Evolutionary conservation across 441 rosid species (phyloP).

Genomic region (Croton laevigatus): DNA sequence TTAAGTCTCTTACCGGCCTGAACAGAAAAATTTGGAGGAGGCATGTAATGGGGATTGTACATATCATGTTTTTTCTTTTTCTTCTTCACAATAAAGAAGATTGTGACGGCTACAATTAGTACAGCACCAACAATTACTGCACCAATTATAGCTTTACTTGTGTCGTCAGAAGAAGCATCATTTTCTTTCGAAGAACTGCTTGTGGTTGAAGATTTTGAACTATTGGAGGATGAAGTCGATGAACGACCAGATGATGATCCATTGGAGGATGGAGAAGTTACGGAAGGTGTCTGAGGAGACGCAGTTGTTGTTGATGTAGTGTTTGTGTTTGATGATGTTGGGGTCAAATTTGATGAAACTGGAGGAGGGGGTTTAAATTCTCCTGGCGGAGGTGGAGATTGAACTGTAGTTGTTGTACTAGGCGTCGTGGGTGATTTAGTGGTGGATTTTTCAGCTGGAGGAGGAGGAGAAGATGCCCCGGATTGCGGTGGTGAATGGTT

Average conservation of each 20-base stretch:
- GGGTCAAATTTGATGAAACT: slow-evolving; percentile 15
- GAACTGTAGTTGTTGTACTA: not conserved
- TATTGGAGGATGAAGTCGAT: slow-evolving; percentile 8
- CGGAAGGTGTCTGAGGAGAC: not conserved
- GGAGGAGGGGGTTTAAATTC: slow-evolving; percentile 20
- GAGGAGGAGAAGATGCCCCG: slow-evolving; percentile 18
- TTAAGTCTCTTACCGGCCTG: slow-evolving; percentile 43
- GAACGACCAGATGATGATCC: slow-evolving; percentile 17
- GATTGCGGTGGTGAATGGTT: not conserved
- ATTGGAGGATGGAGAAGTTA: slow-evolving; percentile 6
- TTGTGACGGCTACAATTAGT: slow-evolving; percentile 42
- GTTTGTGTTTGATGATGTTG: slow-evolving; percentile 17
- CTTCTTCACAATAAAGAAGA: slow-evolving; percentile 32
- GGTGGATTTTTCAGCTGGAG: slow-evolving; percentile 5
- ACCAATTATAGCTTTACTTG: slow-evolving; percentile 26
- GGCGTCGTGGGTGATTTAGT: slow-evolving; percentile 7
- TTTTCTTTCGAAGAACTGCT: slow-evolving; percentile 13
- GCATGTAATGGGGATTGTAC: slow-evolving; percentile 38
- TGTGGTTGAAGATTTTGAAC: slow-evolving; percentile 18
- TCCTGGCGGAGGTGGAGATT: slow-evolving; percentile 1
- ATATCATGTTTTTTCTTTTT: slow-evolving; percentile 37
- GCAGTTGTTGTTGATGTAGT: slow-evolving; percentile 4
- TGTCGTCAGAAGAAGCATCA: slow-evolving; percentile 8
- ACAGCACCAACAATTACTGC: slow-evolving; percentile 37
- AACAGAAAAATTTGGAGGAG: slow-evolving; percentile 39